A percentile compares a stretch with the other conserved stretches of the same genome.
These are phyloP conservation scores for Lasiosphaeria hispida DNA, from an alignment of 495 filamentous ascomycete species.

Conservation along the genomic window DNA sequence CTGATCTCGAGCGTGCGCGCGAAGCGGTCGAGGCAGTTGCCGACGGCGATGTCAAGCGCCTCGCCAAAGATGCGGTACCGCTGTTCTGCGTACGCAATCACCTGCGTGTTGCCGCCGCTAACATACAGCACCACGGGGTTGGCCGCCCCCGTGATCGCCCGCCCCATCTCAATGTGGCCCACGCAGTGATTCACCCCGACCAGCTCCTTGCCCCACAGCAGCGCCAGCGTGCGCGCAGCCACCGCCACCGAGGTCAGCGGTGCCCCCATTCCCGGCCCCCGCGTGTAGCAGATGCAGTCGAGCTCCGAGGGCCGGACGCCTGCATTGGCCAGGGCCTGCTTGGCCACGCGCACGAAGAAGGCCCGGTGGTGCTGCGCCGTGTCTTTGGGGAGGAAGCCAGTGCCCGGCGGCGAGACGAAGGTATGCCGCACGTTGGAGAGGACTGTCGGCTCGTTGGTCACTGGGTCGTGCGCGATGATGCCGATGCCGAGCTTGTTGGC, in stretches of 20 bases:
- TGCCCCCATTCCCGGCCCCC: constrained; percentile 94
- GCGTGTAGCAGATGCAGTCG: constrained; percentile 92
- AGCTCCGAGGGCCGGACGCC: constrained; percentile 61
- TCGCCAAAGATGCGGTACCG: constrained; percentile 98
- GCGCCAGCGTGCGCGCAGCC: constrained; percentile 73
- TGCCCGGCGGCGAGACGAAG: constrained; percentile 84
- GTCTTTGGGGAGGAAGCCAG: constrained; percentile 95
- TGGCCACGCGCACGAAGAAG: constrained; percentile 78
- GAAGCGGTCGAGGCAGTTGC: constrained; percentile 96
- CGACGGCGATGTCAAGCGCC: constrained; percentile 94
- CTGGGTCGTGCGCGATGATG: constrained; percentile 73
- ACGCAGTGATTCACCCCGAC: constrained; percentile 97
- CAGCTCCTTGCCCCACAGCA: constrained; percentile 83
- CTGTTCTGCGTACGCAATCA: constrained; percentile 92
- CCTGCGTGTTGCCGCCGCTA: constrained; percentile 94
- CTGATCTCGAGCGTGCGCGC: constrained; percentile 84
- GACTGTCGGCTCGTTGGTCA: constrained; percentile 61
- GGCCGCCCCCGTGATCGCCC: constrained; percentile 84
- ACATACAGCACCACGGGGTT: constrained; percentile 97
- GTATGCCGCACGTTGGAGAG: constrained; percentile 95
- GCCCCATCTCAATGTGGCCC: constrained; percentile 98
- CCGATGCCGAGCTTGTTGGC: constrained; percentile 98
- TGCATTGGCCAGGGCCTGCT: constrained; percentile 70
- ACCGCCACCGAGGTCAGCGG: constrained; percentile 87
- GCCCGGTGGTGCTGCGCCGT: constrained; percentile 87